Conservation (phyloP, 1,284 basidiomycete species). For the Vanrija pseudolonga region DNA sequence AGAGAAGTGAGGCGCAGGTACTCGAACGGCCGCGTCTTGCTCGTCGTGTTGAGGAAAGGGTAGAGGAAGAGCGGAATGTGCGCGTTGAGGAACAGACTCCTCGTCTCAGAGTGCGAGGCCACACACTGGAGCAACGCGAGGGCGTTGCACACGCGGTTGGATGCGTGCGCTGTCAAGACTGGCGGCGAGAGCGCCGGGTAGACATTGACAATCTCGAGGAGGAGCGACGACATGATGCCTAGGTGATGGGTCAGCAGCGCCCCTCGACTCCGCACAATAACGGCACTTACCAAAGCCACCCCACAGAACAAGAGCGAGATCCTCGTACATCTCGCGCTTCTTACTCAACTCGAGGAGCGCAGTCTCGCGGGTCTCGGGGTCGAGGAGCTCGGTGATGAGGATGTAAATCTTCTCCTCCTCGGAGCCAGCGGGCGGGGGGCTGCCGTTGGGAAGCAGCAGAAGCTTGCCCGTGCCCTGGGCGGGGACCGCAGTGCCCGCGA, state of each 20-base stretch:
- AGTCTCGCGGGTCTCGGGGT: slow-evolving; percentile 66
- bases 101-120: slow-evolving; percentile 88
- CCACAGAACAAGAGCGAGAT: slow-evolving; percentile 96
- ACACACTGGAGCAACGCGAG: slow-evolving; percentile 96
- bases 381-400: slow-evolving; percentile 54
- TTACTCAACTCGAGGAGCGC: slow-evolving; percentile 95
- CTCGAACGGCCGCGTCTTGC: slow-evolving; percentile 98
- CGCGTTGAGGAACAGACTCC: slow-evolving; percentile 87
- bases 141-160: slow-evolving; percentile 99
- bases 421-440: slow-evolving; percentile 38
- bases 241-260: background rate
- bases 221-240: slow-evolving; percentile 98
- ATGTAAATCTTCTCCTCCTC: slow-evolving; percentile 56
- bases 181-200: slow-evolving; percentile 95
- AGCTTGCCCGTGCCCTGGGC: slow-evolving; percentile 38
- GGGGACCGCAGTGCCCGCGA: background rate
- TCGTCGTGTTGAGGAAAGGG: slow-evolving; percentile 98
- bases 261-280: background rate
- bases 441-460: slow-evolving; percentile 45
- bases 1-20: slow-evolving; percentile 96
- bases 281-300: slow-evolving; percentile 90
- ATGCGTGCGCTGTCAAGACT: slow-evolving; percentile 93
- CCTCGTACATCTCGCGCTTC: slow-evolving; percentile 98
- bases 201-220: slow-evolving; percentile 98
- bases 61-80: slow-evolving; percentile 99